These are phyloP conservation scores for Jasminum sambac DNA, from an alignment of 257 asterid genomes.

Conservation along the genomic window DNA sequence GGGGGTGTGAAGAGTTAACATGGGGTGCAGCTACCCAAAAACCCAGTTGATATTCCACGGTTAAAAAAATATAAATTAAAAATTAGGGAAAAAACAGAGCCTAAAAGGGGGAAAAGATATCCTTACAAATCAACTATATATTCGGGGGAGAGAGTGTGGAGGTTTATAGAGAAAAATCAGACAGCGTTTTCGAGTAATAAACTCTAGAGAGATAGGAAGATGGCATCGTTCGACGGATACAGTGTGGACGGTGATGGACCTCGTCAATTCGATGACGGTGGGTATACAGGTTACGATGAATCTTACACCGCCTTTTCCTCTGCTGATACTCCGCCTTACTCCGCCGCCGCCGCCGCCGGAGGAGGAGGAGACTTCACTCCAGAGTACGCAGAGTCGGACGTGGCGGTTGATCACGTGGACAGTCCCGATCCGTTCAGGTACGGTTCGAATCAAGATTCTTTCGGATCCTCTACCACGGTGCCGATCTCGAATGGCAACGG, in stretches of 20 bases:
- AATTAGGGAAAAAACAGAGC: neutral
- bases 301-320: conserved; percentile 52
- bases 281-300: conserved; percentile 48
- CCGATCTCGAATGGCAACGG: conserved; percentile 49
- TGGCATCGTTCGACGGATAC: conserved; percentile 79
- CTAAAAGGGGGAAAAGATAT: neutral
- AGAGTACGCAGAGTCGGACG: conserved; percentile 50
- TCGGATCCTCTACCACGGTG: conserved; percentile 43
- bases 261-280: conserved; percentile 53
- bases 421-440: conserved; percentile 79
- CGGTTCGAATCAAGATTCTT: conserved; percentile 45
- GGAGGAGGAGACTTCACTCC: conserved; percentile 32
- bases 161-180: neutral
- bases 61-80: no score
- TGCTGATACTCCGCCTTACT: conserved; percentile 62
- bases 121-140: neutral
- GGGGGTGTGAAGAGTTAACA: no score
- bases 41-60: neutral
- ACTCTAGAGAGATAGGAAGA: conserved; percentile 17
- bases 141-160: neutral
- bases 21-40: no score
- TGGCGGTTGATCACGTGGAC: conserved; percentile 56
- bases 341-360: conserved; percentile 24
- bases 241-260: conserved; percentile 62
- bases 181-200: neutral